Percentiles rank a stretch among this genome's conserved stretches.
Evolutionary conservation across 352 stramenopile genomes (phyloP).

Genomic region (Globisporangium takayamanum): DNA sequence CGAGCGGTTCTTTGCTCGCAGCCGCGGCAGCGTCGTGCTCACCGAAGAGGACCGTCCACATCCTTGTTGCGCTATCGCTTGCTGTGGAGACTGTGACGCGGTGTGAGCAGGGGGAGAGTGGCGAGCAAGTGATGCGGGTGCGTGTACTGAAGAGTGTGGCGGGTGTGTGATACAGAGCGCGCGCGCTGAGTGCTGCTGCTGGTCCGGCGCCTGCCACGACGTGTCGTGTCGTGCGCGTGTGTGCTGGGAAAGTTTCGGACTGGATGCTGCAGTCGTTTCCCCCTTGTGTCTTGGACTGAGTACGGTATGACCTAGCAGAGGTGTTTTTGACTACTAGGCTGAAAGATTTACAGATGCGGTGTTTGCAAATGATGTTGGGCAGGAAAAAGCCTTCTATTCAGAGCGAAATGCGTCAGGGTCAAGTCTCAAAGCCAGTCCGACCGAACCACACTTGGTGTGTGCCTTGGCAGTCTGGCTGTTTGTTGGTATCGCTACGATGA

Average conservation of each 20-base stretch:
- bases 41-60: constrained; percentile 63
- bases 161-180: neutral
- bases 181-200: neutral
- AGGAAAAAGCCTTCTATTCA: neutral
- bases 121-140: neutral
- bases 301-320: neutral
- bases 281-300: neutral
- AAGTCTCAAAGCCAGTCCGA: too few relatives aligned
- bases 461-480: too few relatives aligned
- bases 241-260: neutral
- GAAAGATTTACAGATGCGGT: neutral
- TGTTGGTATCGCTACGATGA: too few relatives aligned
- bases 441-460: too few relatives aligned
- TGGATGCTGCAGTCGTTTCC: neutral
- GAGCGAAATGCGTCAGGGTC: neutral
- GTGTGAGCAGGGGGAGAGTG: neutral
- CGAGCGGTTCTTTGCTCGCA: constrained; percentile 3
- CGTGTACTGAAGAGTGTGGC: neutral
- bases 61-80: neutral
- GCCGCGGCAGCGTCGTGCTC: constrained; percentile 28
- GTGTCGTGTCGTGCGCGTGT: neutral
- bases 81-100: neutral
- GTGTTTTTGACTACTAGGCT: neutral
- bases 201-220: neutral
- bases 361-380: neutral